Evolutionary conservation across 352 stramenopile genomes (phyloP), one percentile per base, ranked within the genome.

Genomic region (Globisporangium mamillatum): DNA sequence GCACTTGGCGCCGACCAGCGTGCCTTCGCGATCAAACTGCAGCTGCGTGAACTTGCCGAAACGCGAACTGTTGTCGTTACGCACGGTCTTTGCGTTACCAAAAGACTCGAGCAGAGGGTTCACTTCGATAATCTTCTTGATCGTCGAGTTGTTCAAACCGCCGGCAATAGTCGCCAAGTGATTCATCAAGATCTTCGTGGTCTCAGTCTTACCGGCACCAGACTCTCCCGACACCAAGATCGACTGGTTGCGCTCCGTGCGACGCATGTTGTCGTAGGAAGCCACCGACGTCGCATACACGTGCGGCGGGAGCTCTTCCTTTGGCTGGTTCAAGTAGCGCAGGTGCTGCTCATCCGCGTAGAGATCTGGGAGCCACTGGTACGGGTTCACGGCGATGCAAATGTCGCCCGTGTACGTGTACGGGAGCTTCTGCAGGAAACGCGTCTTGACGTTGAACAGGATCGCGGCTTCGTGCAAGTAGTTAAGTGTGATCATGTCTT

Each of bases 31-130:
- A 66, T 95, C 89, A 70, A 99, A 99, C 63, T 97, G 83, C 27
- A 99, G 85, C 73, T 99, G 89, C 72, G 98, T 99, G 73, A 98
- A 99, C 74, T 99, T 99, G 60, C 97, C 97, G 77, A 99, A 99
- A 36, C 97, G 89, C 72, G 75, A 92, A 32, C 92, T 98, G 75
- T 99, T 99, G 81, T 99, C 93, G 79, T 99, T 99, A n/a, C 97
- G 82, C 18, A 98, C 82, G 0, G 97, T 99, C 73, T 98, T 97
- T 66, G 97, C 96, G 75, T 99, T 99, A 72, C 98, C 98, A 78
- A 99, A 99, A 12, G 93, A 95, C 82, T 99, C 98, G 2, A 99
- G 83, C 53, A 99, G 83, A n/a, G 98, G 97, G 80, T 99, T 99
- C 22, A 97, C 97, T 63, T 98, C 95, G 27, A 99, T 90, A 60